A percentile compares a stretch with the other conserved stretches of the same genome.
These are phyloP conservation scores for Arctium lappa DNA, from an alignment of 129 eudicot species.

Conservation along the genomic window DNA sequence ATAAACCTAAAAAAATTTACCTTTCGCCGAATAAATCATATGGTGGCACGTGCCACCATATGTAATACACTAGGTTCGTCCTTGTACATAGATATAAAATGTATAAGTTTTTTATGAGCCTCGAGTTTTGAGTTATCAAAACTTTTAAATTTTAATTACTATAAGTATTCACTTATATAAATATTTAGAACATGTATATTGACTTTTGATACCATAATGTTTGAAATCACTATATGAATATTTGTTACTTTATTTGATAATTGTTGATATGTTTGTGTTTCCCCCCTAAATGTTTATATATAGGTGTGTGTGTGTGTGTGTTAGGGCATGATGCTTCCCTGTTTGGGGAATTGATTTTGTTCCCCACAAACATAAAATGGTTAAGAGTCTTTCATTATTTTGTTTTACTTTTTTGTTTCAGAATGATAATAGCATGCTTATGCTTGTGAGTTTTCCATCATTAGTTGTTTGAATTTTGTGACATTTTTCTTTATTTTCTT, in stretches of 20 bases:
- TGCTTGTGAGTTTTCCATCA: slow-evolving; percentile 47
- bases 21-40: no score
- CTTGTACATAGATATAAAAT: background rate
- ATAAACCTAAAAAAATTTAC: no score
- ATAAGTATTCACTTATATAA: no score
- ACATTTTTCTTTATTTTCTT: background rate
- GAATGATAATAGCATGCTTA: slow-evolving; percentile 49
- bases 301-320: background rate
- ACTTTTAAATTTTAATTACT: background rate
- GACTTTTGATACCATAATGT: background rate
- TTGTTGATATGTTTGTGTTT: background rate
- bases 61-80: no score
- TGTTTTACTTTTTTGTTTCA: slow-evolving; percentile 38
- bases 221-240: background rate
- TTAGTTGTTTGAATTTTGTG: slow-evolving; percentile 44
- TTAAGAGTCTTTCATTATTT: slow-evolving; percentile 45
- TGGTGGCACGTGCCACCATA: no score
- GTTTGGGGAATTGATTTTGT: slow-evolving; percentile 56
- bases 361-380: slow-evolving; percentile 49
- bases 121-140: background rate
- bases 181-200: no score
- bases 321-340: slow-evolving; percentile 42
- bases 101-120: background rate
- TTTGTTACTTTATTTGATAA: background rate
- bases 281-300: background rate